Conservation (phyloP, 805 yeast genomes). For the Nakazawaea wyomingensis region DNA sequence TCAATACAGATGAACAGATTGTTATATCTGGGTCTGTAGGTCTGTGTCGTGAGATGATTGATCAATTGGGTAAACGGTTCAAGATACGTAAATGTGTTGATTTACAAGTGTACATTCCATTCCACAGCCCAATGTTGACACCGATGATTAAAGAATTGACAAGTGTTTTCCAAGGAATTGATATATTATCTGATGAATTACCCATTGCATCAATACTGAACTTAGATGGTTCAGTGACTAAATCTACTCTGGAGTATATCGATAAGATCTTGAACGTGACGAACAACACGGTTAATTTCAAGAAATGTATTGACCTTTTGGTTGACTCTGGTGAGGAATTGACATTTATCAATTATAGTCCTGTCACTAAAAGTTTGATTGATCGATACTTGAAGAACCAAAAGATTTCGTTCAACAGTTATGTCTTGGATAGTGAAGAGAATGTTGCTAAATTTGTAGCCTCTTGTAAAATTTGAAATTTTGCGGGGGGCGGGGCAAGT, state of each 20-base stretch:
- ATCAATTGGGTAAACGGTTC: constrained; percentile 12
- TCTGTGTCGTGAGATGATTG: constrained; percentile 16
- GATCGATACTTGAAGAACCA: constrained; percentile 13
- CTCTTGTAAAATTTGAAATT: no score
- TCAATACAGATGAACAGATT: constrained; percentile 29
- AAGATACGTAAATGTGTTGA: constrained; percentile 23
- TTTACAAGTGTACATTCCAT: constrained; percentile 26
- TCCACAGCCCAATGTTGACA: constrained; percentile 27
- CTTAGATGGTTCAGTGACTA: constrained; percentile 21
- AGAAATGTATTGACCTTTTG: constrained; percentile 24
- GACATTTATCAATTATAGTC: constrained; percentile 27
- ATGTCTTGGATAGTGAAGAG: not conserved
- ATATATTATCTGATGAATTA: constrained; percentile 11
- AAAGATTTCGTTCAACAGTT: constrained; percentile 1
- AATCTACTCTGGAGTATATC: constrained; percentile 17
- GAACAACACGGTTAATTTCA: constrained; percentile 26
- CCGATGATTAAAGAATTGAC: constrained; percentile 22
- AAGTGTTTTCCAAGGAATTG: constrained; percentile 10
- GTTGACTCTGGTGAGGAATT: constrained; percentile 4
- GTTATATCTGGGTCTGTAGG: constrained; percentile 25
- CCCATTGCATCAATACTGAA: constrained; percentile 25
- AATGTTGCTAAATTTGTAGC: no score
- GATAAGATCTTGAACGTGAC: constrained; percentile 26
- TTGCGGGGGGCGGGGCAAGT: no score
- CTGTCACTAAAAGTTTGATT: constrained; percentile 23